A percentile compares a stretch with the other conserved stretches of the same genome.
These are phyloP conservation scores for Trichoderma gracile DNA, from an alignment of 2,329 filamentous ascomycete species.

Conservation along the genomic window DNA sequence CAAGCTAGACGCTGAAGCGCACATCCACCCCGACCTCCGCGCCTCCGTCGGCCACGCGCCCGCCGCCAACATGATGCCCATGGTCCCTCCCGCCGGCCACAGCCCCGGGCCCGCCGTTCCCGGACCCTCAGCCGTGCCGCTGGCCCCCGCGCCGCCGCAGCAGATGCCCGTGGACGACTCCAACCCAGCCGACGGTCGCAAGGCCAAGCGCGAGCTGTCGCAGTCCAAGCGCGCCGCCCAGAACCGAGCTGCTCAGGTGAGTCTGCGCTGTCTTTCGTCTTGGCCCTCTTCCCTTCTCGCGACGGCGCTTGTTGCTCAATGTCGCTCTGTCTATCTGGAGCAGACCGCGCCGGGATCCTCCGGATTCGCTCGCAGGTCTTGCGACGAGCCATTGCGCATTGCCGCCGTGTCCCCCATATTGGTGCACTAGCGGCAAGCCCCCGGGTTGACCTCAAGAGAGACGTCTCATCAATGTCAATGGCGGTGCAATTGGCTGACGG, in stretches of 20 bases:
- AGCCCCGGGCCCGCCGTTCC: conserved; percentile 35
- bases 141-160: conserved; percentile 38
- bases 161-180: conserved; percentile 32
- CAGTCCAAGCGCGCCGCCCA: conserved; percentile 96
- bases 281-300: neutral
- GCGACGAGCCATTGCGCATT: conserved; percentile 10
- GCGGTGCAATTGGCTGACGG: neutral
- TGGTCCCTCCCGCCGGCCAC: conserved; percentile 38
- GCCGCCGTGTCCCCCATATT: neutral
- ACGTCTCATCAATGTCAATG: neutral
- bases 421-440: neutral
- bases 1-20: conserved; percentile 46
- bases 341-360: conserved; percentile 9
- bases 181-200: conserved; percentile 57
- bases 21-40: conserved; percentile 53
- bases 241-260: conserved; percentile 93
- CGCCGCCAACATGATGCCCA: conserved; percentile 43
- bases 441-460: neutral
- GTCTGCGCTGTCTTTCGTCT: conserved; percentile 34
- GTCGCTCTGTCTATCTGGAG: neutral
- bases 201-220: conserved; percentile 87
- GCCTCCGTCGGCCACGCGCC: conserved; percentile 35
- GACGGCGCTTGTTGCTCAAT: neutral
- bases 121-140: conserved; percentile 33
- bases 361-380: conserved; percentile 2